Percentiles rank a stretch among this genome's conserved stretches.
phyloP scores from a whole-genome alignment of 257 asterid genomes.

The Capsicum rhomboideum region DNA sequence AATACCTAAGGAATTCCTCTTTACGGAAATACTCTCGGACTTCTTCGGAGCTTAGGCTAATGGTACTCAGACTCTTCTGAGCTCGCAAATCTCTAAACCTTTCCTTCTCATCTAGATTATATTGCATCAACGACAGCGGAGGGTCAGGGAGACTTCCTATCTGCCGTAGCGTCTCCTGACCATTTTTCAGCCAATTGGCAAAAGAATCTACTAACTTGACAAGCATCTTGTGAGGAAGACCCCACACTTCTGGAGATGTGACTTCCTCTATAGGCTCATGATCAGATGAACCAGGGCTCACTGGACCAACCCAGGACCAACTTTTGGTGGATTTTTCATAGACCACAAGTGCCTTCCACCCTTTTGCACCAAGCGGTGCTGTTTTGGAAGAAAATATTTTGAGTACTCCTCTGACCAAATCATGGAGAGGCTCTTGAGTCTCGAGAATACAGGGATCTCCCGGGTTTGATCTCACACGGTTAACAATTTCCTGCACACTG shows the following conservation, averaged over 20 bases:
- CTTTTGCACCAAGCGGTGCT: constrained; percentile 98
- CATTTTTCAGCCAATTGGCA: constrained; percentile 96
- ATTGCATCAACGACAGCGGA: constrained; percentile 66
- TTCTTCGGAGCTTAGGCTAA: constrained; percentile 83
- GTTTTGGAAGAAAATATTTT: constrained; percentile 84
- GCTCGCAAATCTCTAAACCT: constrained; percentile 97
- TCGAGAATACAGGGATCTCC: constrained; percentile 94
- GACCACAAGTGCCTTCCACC: constrained; percentile 90
- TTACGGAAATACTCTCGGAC: constrained; percentile 74
- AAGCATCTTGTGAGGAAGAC: constrained; percentile 90
- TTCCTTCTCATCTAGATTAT: constrained; percentile 82
- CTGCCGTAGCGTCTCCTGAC: constrained; percentile 97
- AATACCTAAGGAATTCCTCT: constrained; percentile 92
- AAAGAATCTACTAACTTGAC: constrained; percentile 92
- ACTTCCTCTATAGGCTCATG: constrained; percentile 66
- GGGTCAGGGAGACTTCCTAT: constrained; percentile 95
- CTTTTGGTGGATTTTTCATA: constrained; percentile 70
- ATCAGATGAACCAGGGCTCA: constrained; percentile 37
- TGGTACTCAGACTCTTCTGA: constrained; percentile 92
- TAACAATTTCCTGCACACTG: constrained; percentile 72
- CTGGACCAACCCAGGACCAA: constrained; percentile 97
- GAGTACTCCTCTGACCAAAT: constrained; percentile 89
- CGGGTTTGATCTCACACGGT: constrained; percentile 81
- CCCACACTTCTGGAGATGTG: constrained; percentile 93
- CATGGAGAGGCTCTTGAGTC: constrained; percentile 98